These are phyloP conservation scores for Phialophora verrucosa DNA, from an alignment of 2,329 filamentous ascomycete genomes.

Conservation along the genomic window DNA sequence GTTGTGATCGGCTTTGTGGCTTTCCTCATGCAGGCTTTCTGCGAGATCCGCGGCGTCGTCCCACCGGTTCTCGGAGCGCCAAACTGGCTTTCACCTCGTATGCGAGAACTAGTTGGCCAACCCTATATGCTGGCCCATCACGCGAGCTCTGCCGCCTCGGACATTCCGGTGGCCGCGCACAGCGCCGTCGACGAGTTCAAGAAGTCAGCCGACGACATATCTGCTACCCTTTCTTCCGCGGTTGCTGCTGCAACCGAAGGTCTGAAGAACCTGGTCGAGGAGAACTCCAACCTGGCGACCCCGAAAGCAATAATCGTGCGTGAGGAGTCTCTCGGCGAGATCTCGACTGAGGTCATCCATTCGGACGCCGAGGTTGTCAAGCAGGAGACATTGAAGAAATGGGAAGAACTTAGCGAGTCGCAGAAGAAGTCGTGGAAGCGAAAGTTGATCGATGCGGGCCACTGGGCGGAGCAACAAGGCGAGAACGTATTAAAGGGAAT, in stretches of 20 bases:
- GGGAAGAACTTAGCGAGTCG: constrained; percentile 70
- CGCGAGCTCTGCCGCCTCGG: constrained; percentile 17
- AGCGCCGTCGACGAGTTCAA: constrained; percentile 30
- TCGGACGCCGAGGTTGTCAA: constrained; percentile 34
- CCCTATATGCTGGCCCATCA: constrained; percentile 47
- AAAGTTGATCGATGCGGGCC: constrained; percentile 70
- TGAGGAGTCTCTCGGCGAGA: constrained; percentile 47
- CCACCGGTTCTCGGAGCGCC: constrained; percentile 63
- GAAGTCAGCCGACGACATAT: constrained; percentile 24
- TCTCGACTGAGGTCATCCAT: constrained; percentile 47
- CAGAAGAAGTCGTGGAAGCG: constrained; percentile 73
- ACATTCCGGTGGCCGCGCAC: constrained; percentile 28
- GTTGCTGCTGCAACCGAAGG: constrained; percentile 25
- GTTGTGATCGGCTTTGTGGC: constrained; percentile 68
- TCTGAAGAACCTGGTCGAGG: constrained; percentile 35
- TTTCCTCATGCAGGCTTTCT: constrained; percentile 63
- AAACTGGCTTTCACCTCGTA: constrained; percentile 59
- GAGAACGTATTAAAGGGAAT: constrained; percentile 78
- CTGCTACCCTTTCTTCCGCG: constrained; percentile 15
- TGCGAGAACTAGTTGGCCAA: constrained; percentile 51
- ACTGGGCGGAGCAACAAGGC: constrained; percentile 80
- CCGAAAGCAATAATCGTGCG: constrained; percentile 41
- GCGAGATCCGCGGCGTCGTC: constrained; percentile 66
- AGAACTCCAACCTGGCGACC: constrained; percentile 34
- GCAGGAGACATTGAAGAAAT: constrained; percentile 56